Conservation (phyloP, 2,329 filamentous ascomycete species). For the Neofusicoccum parvum region DNA sequence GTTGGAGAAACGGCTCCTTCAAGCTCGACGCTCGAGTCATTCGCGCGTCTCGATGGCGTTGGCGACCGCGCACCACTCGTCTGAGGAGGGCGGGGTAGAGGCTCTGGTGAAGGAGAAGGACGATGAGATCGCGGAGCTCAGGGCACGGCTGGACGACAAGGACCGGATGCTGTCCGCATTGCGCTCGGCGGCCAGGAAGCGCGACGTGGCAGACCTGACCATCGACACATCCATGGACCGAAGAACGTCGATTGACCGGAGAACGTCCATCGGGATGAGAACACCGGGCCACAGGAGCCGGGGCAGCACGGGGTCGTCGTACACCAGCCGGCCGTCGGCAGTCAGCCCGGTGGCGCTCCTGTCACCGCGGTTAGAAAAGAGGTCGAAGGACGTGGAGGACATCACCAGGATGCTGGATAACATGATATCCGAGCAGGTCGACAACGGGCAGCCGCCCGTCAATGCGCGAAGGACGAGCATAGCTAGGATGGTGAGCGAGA, state of each 20-base stretch:
- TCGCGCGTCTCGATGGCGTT: constrained; percentile 81
- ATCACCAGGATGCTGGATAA: constrained; percentile 93
- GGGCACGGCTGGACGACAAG: constrained; percentile 87
- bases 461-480: constrained; percentile 53
- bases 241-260: background rate
- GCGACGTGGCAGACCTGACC: constrained; percentile 73
- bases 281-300: constrained; percentile 39
- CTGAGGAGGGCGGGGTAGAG: constrained; percentile 76
- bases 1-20: constrained; percentile 85
- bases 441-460: constrained; percentile 69
- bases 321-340: constrained; percentile 25
- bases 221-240: constrained; percentile 27
- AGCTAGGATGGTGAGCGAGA: constrained; percentile 11
- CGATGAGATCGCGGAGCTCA: constrained; percentile 86
- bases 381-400: constrained; percentile 77
- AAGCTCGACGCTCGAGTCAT: constrained; percentile 87
- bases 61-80: constrained; percentile 62
- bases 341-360: constrained; percentile 22
- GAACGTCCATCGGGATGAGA: constrained; percentile 26
- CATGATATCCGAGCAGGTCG: constrained; percentile 90
- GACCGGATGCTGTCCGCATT: constrained; percentile 90
- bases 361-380: constrained; percentile 49
- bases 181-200: constrained; percentile 79
- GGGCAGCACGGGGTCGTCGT: constrained; percentile 29
- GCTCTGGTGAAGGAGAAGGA: constrained; percentile 84